These are phyloP conservation scores for Suhomyces taliae DNA, from an alignment of 1,139 yeast species.

Conservation along the genomic window DNA sequence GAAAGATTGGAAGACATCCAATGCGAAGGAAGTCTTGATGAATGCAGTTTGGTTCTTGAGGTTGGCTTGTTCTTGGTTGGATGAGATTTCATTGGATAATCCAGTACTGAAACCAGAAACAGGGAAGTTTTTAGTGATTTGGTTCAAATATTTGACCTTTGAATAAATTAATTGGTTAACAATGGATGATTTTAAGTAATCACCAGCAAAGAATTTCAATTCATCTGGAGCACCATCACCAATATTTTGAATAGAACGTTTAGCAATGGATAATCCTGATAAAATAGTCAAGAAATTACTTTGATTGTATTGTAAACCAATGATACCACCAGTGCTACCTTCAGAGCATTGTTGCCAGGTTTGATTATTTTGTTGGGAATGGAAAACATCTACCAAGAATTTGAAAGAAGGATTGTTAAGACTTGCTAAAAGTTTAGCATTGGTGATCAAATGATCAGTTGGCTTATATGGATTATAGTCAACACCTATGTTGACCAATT, in stretches of 20 bases:
- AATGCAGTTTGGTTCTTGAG: slow-evolving; percentile 24
- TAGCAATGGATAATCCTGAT: slow-evolving; percentile 44
- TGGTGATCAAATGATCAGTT: slow-evolving; percentile 40
- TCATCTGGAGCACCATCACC: slow-evolving; percentile 41
- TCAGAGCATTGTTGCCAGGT: slow-evolving; percentile 39
- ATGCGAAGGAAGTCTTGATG: slow-evolving; percentile 27
- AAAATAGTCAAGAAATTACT: slow-evolving; percentile 21
- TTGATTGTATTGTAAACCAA: slow-evolving; percentile 42
- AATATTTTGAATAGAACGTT: slow-evolving; percentile 43
- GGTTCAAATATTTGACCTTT: slow-evolving; percentile 25
- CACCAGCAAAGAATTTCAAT: slow-evolving; percentile 33
- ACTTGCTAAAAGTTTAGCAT: slow-evolving; percentile 34
- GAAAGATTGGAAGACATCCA: slow-evolving; percentile 39
- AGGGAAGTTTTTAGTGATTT: slow-evolving; percentile 32
- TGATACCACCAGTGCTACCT: slow-evolving; percentile 38
- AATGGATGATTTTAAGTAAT: slow-evolving; percentile 37
- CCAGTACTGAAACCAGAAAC: slow-evolving; percentile 25
- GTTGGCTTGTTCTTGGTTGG: slow-evolving; percentile 33
- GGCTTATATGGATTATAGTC: slow-evolving; percentile 50
- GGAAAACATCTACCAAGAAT: slow-evolving; percentile 36
- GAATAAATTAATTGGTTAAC: slow-evolving; percentile 27
- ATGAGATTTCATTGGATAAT: slow-evolving; percentile 31
- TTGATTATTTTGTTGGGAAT: slow-evolving; percentile 41
- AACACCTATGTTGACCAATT: slow-evolving; percentile 41
- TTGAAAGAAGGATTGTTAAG: slow-evolving; percentile 44